phyloP scores from a whole-genome alignment of 768 basidiomycete genomes.

The Bullera alba region DNA sequence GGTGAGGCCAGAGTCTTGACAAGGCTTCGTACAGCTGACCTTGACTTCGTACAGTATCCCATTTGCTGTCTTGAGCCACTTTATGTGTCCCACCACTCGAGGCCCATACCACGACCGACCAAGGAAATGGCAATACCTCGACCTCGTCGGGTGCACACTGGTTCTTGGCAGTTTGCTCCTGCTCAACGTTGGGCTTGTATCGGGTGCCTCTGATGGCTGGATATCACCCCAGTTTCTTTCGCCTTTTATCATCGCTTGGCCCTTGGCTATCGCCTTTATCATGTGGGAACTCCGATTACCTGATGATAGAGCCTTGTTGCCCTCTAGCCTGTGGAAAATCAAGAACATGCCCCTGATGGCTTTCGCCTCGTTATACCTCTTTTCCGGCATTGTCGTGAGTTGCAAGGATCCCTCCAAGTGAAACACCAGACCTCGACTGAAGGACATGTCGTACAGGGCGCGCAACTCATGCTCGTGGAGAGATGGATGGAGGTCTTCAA shows the following conservation, averaged over 20 bases:
- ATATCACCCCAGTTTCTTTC: not conserved
- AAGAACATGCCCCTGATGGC: not conserved
- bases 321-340: not conserved
- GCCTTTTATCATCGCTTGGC: not conserved
- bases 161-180: not conserved
- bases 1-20: no score
- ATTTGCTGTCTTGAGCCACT: not conserved
- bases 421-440: no score
- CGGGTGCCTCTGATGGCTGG: not conserved
- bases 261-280: not conserved
- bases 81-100: not conserved
- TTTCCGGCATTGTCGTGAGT: not conserved
- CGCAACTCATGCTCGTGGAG: not conserved
- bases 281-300: not conserved
- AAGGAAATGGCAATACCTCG: not conserved
- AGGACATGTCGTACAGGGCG: no score
- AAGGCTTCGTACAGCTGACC: no score
- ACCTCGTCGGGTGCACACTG: not conserved
- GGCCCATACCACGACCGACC: not conserved
- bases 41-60: no score
- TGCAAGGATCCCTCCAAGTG: no score
- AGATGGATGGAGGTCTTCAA: not conserved
- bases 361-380: not conserved
- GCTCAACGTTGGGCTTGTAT: not conserved
- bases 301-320: not conserved